Base-by-base conservation (phyloP, 1,284 basidiomycete genomes). In the Fomitopsis palustris region DNA sequence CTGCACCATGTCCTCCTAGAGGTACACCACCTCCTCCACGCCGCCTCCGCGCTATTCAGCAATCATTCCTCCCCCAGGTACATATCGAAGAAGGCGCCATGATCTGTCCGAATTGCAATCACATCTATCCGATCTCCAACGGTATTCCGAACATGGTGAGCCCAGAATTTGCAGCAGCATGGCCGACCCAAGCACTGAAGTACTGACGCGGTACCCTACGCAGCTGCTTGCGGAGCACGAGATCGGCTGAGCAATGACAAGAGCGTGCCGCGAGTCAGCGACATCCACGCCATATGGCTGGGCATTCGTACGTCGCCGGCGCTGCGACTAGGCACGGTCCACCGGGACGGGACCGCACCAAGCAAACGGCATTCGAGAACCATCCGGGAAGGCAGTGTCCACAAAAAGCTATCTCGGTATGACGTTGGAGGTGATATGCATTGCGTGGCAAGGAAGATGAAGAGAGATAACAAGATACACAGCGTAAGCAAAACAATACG, bases 121-220 rank as follows among this genome's bases (percentile, higher is more conserved):
- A 98, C 69, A 81, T 88, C 41, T 98, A 97, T 73, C 87, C 88
- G 47, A 95, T 99, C 70, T 89, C 88, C 57, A 95, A 92, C 70
- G 96, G 96, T 12, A 98, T 99, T 65, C 96, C 96, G 5, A 98
- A 98, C 78, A 98, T 99, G 96, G 96, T 96, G 67, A 65, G 85
- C 27, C 23, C 31, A 19, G 5, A n/a, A n/a, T n/a, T n/a, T n/a
- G n/a, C 27, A 39, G 8, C 47, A 19, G 17, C 42, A 29, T 54
- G 43, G 9, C 17, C 3, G 35, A 37, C 35, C 2, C 35, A 8
- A 37, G 12, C 35, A 37, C 35, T n/a, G n/a, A n/a, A n/a, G n/a
- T 10, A 43, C 53, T 49, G 43, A 19, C 38, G 17, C 21, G 45
- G 45, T 45, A 17, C 52, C 25, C 23, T 43, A 38, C 47, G 1